These are phyloP conservation scores for Zostera marina DNA, from an alignment of 116 monocot species.

Conservation along the genomic window DNA sequence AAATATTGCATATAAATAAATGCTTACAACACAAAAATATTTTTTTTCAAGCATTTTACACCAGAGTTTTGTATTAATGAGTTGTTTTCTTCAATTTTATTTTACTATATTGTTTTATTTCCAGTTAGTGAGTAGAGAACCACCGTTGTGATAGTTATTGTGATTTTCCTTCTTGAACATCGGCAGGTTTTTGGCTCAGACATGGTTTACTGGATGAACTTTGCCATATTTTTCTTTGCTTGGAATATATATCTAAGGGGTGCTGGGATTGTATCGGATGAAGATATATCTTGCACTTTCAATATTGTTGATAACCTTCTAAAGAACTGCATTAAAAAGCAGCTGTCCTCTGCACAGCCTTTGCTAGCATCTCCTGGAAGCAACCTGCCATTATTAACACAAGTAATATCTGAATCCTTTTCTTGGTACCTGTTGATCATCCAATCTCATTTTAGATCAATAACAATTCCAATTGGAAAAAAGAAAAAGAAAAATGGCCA, in stretches of 20 bases:
- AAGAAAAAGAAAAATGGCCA: constrained; percentile 63
- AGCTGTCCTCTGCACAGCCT: constrained; percentile 9
- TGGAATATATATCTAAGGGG: constrained; percentile 27
- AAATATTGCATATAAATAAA: too few species aligned
- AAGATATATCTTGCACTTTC: constrained; percentile 30
- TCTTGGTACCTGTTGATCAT: constrained; percentile 69
- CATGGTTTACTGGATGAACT: constrained; percentile 54
- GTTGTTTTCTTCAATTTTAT: too few species aligned
- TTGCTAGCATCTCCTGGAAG: constrained; percentile 32
- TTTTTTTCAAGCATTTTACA: too few species aligned
- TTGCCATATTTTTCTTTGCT: constrained; percentile 78
- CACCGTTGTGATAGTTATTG: neutral
- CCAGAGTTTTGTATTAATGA: too few species aligned
- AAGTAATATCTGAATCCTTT: constrained; percentile 57
- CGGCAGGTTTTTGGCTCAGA: constrained; percentile 46
- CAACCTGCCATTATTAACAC: constrained; percentile 31
- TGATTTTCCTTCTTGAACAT: neutral
- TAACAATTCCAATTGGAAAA: constrained; percentile 41
- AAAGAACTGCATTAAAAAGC: constrained; percentile 29
- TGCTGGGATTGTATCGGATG: neutral
- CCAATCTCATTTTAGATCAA: constrained; percentile 41
- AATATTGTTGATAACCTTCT: constrained; percentile 42
- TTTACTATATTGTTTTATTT: too few species aligned
- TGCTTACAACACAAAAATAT: too few species aligned
- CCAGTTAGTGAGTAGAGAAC: too few species aligned